Conservation (phyloP, 345 rosid genomes). For the Kandelia obovata region DNA sequence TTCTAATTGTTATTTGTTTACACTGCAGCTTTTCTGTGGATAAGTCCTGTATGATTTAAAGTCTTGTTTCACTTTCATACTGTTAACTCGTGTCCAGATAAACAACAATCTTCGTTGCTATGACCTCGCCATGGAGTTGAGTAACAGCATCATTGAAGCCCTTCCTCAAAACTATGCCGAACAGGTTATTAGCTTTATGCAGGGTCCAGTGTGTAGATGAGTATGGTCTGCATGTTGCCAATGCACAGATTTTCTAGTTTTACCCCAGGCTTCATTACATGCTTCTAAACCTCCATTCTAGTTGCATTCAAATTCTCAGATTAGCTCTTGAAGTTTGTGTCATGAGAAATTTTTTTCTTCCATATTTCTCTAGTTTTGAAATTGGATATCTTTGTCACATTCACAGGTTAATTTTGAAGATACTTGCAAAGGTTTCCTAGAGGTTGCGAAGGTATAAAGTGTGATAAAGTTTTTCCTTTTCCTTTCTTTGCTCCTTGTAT, state of each 20-base stretch:
- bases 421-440: conserved; percentile 95
- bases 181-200: conserved; percentile 47
- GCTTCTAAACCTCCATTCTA: too few species aligned
- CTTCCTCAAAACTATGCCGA: conserved; percentile 96
- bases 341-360: too few species aligned
- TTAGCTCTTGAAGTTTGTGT: not conserved
- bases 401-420: conserved; percentile 93
- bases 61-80: conserved; percentile 12
- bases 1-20: not conserved
- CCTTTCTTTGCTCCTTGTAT: not conserved
- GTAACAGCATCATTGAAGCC: conserved; percentile 83
- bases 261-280: not conserved
- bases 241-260: not conserved
- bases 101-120: conserved; percentile 97
- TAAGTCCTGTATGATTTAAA: conserved; percentile 6
- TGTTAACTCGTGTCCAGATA: conserved; percentile 42
- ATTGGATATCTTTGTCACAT: conserved; percentile 12
- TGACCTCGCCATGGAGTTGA: conserved; percentile 96
- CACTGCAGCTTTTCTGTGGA: not conserved
- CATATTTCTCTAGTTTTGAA: conserved; percentile 2
- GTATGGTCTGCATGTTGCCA: not conserved
- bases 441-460: conserved; percentile 79
- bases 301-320: not conserved
- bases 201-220: not conserved
- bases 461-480: not conserved